phyloP scores from a whole-genome alignment of 2,329 filamentous ascomycete species.

The Parastagonospora avenae region DNA sequence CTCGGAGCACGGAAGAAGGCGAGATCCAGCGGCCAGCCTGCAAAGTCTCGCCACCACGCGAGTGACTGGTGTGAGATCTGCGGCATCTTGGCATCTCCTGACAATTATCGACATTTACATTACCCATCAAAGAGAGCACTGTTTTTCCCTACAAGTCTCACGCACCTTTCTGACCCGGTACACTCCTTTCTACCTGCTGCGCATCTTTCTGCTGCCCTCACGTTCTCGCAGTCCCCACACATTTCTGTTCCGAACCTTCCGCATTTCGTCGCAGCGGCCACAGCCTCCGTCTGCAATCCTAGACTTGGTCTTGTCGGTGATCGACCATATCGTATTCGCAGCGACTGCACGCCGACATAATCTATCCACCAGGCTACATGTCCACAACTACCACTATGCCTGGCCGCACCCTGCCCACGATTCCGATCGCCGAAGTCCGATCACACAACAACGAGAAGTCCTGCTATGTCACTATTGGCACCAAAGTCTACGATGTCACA shows the following conservation, averaged over 20 bases:
- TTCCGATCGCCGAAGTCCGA: conserved; percentile 80
- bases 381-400: conserved; percentile 64
- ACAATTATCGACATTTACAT: conserved; percentile 17
- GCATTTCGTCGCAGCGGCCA: background rate
- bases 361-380: conserved; percentile 7
- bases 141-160: background rate
- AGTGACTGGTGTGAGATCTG: conserved; percentile 24
- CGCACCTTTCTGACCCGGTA: conserved; percentile 12
- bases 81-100: conserved; percentile 25
- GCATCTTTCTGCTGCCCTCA: background rate
- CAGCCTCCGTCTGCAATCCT: background rate
- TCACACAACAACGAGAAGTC: conserved; percentile 79
- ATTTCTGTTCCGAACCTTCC: background rate
- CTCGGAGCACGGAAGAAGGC: conserved; percentile 17
- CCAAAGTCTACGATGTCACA: conserved; percentile 93
- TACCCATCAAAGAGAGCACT: conserved; percentile 6
- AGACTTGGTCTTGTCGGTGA: too few relatives aligned
- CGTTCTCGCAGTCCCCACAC: background rate
- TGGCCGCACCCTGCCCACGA: conserved; percentile 78
- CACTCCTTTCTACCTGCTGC: conserved; percentile 15
- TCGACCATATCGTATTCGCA: too few relatives aligned
- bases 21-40: conserved; percentile 5
- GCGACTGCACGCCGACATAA: background rate
- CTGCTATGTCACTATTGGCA: conserved; percentile 90
- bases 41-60: conserved; percentile 22